A percentile compares a stretch with the other conserved stretches of the same genome.
Evolutionary conservation across 2,329 filamentous ascomycete species (phyloP).

Genomic region (Cercospora canescens): DNA sequence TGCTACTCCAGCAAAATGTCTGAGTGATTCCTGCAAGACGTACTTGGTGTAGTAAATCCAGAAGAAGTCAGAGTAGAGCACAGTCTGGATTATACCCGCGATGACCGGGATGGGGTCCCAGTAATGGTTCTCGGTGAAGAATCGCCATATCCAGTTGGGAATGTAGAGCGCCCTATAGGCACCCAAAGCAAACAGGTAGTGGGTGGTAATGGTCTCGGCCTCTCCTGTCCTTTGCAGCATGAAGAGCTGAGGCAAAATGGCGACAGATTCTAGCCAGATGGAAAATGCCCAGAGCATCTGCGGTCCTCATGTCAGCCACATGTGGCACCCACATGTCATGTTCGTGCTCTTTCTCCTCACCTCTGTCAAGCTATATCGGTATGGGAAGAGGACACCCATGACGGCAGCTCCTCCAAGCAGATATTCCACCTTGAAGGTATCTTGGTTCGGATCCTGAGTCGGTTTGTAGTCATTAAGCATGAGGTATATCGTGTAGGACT

Average conservation of each 20-base stretch:
- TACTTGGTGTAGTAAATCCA: conserved; percentile 98
- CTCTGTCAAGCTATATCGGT: conserved; percentile 75
- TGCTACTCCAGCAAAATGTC: neutral
- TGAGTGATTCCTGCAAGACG: conserved; percentile 33
- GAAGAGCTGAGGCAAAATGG: conserved; percentile 95
- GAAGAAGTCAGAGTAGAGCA: conserved; percentile 98
- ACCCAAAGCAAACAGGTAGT: conserved; percentile 93
- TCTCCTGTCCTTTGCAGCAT: conserved; percentile 97
- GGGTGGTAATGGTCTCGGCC: conserved; percentile 98
- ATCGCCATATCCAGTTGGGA: conserved; percentile 96
- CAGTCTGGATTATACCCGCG: conserved; percentile 87
- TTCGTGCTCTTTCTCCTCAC: conserved; percentile 36
- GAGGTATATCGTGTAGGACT: conserved; percentile 93
- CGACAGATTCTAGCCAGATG: conserved; percentile 96
- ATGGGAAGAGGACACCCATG: conserved; percentile 79
- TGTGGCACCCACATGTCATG: neutral
- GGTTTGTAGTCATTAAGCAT: conserved; percentile 98
- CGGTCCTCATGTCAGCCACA: conserved; percentile 9
- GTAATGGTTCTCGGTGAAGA: conserved; percentile 65
- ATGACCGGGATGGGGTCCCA: conserved; percentile 85
- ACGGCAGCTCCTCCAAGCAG: conserved; percentile 78
- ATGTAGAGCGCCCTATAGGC: conserved; percentile 93
- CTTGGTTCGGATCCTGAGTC: conserved; percentile 93
- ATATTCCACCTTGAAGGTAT: conserved; percentile 97
- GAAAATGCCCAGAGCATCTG: conserved; percentile 96